Evolutionary conservation across 768 basidiomycete genomes (phyloP), one percentile per base, ranked within the genome.

Genomic region (Leccinum ochraceum): DNA sequence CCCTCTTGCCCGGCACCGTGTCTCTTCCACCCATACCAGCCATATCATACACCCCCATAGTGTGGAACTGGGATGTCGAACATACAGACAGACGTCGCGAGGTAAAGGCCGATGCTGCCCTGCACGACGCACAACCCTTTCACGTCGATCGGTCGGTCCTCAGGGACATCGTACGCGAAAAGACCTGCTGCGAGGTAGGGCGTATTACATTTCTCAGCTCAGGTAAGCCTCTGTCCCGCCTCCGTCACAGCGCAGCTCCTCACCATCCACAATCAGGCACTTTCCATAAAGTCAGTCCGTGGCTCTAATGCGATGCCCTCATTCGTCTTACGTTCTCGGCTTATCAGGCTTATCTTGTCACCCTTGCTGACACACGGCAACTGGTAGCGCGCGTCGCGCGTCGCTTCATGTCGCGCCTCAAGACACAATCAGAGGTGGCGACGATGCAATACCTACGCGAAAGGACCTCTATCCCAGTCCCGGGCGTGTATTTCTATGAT

Each of bases 361-460:
- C 85, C 8, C 81, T 93, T 20, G 78, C 75, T 20, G 83, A 88
- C 67, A 76, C 80, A 16, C 76, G 81, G 54, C 80, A 89, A 60
- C 71, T 94, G 48, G 86, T 94, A 8, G 90, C 89, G 6, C 84
- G 91, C 42, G 89, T 94, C 24, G 92, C 92, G 3, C 86, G 91
- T 54, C 84, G 89, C 10, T 94, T 89, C 73, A 92, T 94, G 90
- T 88, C 91, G 1, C 83, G 88, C 36, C 81, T 92, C 64, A 94
- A 94, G 77, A 92, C 89, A 4, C 88, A 90, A 71, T 93, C 92
- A 0, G 92, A 94, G 69, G 88, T 92, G 8, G 91, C 92, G 3
- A 94, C 92, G 0, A 86, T 94, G 77, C 81, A 82, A n/a, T 94
- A 87, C 70, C 80, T 94, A 28, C 86, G 89, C 54, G 79, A 86